Percentiles rank a stretch among this genome's conserved stretches.
Conservation (phyloP, 208 protist species). For the Wallacemonas collosoma region DNA sequence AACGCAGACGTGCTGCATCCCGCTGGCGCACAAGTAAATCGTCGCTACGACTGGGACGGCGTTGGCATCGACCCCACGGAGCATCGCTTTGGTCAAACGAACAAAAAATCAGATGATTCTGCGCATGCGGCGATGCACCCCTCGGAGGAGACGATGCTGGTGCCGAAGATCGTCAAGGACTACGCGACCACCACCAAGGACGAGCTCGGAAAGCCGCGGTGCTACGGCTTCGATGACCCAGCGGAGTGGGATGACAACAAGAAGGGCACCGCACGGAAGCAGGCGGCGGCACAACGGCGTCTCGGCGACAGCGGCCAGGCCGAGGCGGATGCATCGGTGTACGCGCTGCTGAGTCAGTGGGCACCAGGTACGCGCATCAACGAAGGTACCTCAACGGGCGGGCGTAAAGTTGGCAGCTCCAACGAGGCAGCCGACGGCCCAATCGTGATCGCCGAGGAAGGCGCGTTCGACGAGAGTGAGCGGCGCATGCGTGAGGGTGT, state of each 20-base stretch:
- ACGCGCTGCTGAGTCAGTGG: slow-evolving; percentile 66
- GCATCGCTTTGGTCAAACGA: slow-evolving; percentile 63
- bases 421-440: background rate
- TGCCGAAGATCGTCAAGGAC: slow-evolving; percentile 71
- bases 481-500: slow-evolving; percentile 6
- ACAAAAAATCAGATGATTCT: slow-evolving; percentile 12
- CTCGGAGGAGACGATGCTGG: slow-evolving; percentile 33
- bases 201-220: slow-evolving; percentile 61
- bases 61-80: slow-evolving; percentile 72
- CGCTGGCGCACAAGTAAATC: slow-evolving; percentile 52
- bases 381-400: slow-evolving; percentile 1
- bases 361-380: slow-evolving; percentile 21
- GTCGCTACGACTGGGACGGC: slow-evolving; percentile 80
- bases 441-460: background rate
- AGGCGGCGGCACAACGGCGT: slow-evolving; percentile 30
- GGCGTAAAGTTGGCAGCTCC: background rate
- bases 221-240: slow-evolving; percentile 67
- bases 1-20: slow-evolving; percentile 55
- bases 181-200: slow-evolving; percentile 40
- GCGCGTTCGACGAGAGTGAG: background rate
- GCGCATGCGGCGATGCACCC: slow-evolving; percentile 10
- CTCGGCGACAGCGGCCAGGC: slow-evolving; percentile 32
- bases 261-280: slow-evolving; percentile 19
- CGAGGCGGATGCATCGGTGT: slow-evolving; percentile 40
- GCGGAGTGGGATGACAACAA: slow-evolving; percentile 46